Conservation (phyloP, 176 grass and related monocot genomes). For the Thinopyrum elongatum region DNA sequence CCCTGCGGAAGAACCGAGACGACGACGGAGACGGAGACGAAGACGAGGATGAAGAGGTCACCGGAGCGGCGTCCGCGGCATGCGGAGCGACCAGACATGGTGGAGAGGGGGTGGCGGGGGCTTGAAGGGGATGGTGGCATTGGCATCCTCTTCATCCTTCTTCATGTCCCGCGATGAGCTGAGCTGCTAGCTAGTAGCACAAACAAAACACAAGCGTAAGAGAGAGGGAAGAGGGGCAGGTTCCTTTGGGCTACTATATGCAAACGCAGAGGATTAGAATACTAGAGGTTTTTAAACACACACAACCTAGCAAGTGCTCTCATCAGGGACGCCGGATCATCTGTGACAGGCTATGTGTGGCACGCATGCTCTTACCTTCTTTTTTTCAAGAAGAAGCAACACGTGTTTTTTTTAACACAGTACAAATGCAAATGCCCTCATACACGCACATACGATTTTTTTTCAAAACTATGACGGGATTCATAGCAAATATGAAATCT, state of each 20-base stretch:
- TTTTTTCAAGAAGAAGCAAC: neutral
- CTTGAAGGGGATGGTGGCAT: slow-evolving; percentile 23
- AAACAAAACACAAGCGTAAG: slow-evolving; percentile 20
- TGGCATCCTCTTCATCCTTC: slow-evolving; percentile 42
- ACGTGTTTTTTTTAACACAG: neutral
- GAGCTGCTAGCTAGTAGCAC: slow-evolving; percentile 11
- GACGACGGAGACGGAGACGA: neutral
- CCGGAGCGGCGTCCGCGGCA: slow-evolving; percentile 20
- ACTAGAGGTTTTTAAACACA: slow-evolving; percentile 44
- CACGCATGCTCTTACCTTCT: neutral
- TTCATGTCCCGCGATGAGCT: slow-evolving; percentile 13
- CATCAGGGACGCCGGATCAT: slow-evolving; percentile 23
- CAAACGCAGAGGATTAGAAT: slow-evolving; percentile 33
- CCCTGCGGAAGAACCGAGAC: slow-evolving; percentile 34
- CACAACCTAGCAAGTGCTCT: slow-evolving; percentile 21
- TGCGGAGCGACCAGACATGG: neutral
- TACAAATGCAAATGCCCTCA: too few species aligned
- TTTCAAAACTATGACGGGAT: too few species aligned
- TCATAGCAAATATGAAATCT: too few species aligned
- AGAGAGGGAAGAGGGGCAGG: slow-evolving; percentile 14
- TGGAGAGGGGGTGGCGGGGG: slow-evolving; percentile 17
- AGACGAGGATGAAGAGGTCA: slow-evolving; percentile 20
- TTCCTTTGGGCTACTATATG: slow-evolving; percentile 37
- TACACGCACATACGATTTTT: too few species aligned
- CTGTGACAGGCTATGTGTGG: slow-evolving; percentile 13